Evolutionary conservation across 169 alveolate species (phyloP).

Genomic region (Cryptosporidium tyzzeri): DNA sequence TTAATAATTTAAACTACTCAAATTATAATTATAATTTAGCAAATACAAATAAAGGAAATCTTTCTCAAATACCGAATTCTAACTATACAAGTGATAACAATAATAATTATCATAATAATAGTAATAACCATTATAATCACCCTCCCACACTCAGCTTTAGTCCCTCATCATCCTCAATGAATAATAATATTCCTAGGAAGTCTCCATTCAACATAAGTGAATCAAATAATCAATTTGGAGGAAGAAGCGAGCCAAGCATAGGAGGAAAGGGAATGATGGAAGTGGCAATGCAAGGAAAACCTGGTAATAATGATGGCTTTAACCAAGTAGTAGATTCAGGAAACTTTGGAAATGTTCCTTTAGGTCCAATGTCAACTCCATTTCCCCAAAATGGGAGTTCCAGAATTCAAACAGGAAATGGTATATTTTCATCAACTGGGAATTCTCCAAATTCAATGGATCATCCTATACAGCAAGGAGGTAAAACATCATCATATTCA

Average conservation of each 20-base stretch:
- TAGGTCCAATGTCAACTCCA: constrained; percentile 40
- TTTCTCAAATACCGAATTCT: neutral
- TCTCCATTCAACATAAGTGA: constrained; percentile 23
- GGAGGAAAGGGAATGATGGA: neutral
- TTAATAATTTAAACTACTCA: neutral
- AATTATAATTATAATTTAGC: neutral
- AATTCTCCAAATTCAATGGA: neutral
- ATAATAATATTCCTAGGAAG: constrained; percentile 23
- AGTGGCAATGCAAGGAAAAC: neutral
- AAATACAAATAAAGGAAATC: neutral
- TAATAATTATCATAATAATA: too few relatives aligned
- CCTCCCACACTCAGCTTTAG: neutral
- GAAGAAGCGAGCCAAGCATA: neutral
- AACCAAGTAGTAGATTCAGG: neutral
- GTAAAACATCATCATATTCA: neutral
- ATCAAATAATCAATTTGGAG: neutral
- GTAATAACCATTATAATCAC: neutral
- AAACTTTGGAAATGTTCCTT: neutral
- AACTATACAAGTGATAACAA: neutral
- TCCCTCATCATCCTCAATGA: neutral
- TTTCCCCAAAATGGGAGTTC: neutral
- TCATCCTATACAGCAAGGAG: neutral
- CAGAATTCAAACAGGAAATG: neutral
- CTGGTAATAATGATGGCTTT: neutral
- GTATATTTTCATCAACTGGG: neutral